phyloP scores from a whole-genome alignment of 192 early-diverging fungal genomes.

The Ambispora gerdemannii region DNA sequence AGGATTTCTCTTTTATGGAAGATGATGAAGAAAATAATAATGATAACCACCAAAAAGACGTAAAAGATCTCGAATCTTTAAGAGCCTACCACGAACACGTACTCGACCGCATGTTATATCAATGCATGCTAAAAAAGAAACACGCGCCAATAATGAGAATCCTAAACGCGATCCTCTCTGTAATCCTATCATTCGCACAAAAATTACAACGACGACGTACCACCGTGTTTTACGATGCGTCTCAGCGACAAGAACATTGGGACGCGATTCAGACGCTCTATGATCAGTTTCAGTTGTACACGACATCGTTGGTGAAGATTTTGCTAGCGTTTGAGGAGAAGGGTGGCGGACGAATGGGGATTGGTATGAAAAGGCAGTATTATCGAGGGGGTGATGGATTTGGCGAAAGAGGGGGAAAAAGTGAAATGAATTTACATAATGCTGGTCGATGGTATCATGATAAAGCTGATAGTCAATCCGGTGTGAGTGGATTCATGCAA shows the following conservation, averaged over 20 bases:
- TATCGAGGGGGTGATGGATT: neutral
- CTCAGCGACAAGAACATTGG: neutral
- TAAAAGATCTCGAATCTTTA: slow-evolving; percentile 42
- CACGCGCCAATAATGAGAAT: slow-evolving; percentile 43
- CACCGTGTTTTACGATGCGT: neutral
- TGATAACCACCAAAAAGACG: slow-evolving; percentile 5
- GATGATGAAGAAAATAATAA: slow-evolving; percentile 4
- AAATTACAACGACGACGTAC: slow-evolving; percentile 2
- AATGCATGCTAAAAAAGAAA: slow-evolving; percentile 45
- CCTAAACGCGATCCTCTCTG: slow-evolving; percentile 38
- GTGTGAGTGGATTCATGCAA: slow-evolving; percentile 35
- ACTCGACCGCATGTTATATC: slow-evolving; percentile 45
- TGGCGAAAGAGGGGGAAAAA: neutral
- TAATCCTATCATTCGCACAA: slow-evolving; percentile 30
- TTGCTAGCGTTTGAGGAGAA: slow-evolving; percentile 40
- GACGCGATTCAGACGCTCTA: slow-evolving; percentile 32
- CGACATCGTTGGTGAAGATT: slow-evolving; percentile 40
- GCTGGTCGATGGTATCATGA: slow-evolving; percentile 23
- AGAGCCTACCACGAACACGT: slow-evolving; percentile 45
- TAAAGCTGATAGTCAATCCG: slow-evolving; percentile 27
- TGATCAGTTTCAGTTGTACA: slow-evolving; percentile 37
- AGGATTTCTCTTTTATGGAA: slow-evolving; percentile 8
- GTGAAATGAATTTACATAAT: neutral
- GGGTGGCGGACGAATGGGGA: slow-evolving; percentile 27
- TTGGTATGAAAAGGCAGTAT: slow-evolving; percentile 6